A percentile compares a stretch with the other conserved stretches of the same genome.
These are phyloP conservation scores for Nidularia sp. DNA, from an alignment of 768 basidiomycete genomes.

Conservation along the genomic window DNA sequence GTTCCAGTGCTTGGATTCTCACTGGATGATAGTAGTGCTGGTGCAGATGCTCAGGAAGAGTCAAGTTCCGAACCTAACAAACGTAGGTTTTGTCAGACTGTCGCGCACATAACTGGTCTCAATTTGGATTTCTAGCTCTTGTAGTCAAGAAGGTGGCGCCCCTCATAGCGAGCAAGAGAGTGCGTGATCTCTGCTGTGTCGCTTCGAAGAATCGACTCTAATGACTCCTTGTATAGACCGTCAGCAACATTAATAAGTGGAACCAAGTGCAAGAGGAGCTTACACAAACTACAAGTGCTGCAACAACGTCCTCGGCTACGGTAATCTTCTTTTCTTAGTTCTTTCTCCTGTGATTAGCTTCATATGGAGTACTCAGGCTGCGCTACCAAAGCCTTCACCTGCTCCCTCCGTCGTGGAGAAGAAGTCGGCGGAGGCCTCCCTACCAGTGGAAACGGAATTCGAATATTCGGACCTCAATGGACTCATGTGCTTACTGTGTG, in stretches of 20 bases:
- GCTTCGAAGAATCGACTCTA: slow-evolving; percentile 3
- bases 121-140: slow-evolving; percentile 13
- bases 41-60: slow-evolving; percentile 43
- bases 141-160: slow-evolving; percentile 75
- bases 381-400: slow-evolving; percentile 3
- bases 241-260: slow-evolving; percentile 94
- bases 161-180: slow-evolving; percentile 83
- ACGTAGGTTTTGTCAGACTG: slow-evolving; percentile 32
- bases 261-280: slow-evolving; percentile 93
- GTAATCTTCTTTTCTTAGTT: slow-evolving; percentile 29
- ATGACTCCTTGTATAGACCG: slow-evolving; percentile 48
- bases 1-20: slow-evolving; percentile 62
- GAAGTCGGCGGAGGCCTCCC: slow-evolving; percentile 24
- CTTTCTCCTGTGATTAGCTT: no score
- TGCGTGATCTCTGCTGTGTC: slow-evolving; percentile 26
- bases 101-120: background rate
- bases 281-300: slow-evolving; percentile 34
- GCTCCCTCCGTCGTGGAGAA: slow-evolving; percentile 4
- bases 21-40: slow-evolving; percentile 50
- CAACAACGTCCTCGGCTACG: slow-evolving; percentile 19
- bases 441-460: slow-evolving; percentile 56
- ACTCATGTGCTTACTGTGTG: slow-evolving; percentile 85
- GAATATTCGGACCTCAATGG: slow-evolving; percentile 78
- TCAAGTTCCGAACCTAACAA: slow-evolving; percentile 39
- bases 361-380: no score